Conservation (phyloP, 1,139 yeast species). For the Hansenula lynferdii region DNA sequence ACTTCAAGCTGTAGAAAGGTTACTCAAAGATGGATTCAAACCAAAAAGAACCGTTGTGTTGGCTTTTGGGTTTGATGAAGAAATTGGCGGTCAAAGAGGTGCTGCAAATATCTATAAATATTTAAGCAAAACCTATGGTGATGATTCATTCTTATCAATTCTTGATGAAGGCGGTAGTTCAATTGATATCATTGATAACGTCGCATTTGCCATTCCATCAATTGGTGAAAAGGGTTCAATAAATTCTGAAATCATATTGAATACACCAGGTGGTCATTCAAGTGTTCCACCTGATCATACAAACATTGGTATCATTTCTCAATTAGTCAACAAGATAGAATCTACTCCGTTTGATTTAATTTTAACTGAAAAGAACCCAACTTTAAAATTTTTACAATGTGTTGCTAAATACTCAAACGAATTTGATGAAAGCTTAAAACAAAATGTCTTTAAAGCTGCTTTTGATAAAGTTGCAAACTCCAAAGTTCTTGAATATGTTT, state of each 20-base stretch:
- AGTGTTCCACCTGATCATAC: conserved; percentile 71
- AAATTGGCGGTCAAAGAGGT: conserved; percentile 55
- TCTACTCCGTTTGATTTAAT: conserved; percentile 40
- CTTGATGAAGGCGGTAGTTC: conserved; percentile 59
- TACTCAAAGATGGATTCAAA: conserved; percentile 37
- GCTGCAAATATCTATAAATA: conserved; percentile 41
- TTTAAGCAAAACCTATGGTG: conserved; percentile 48
- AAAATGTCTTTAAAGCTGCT: conserved; percentile 2
- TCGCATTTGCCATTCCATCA: conserved; percentile 50
- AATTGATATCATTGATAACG: conserved; percentile 35
- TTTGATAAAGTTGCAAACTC: conserved; percentile 36
- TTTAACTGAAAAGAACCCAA: conserved; percentile 46
- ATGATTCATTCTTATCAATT: conserved; percentile 48
- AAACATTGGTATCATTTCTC: conserved; percentile 57
- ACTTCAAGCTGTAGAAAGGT: conserved; percentile 52
- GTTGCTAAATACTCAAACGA: conserved; percentile 35
- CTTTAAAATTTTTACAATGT: conserved; percentile 40
- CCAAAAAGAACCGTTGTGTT: conserved; percentile 55
- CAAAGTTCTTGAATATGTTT: conserved; percentile 30
- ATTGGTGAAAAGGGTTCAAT: conserved; percentile 66
- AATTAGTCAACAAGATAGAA: conserved; percentile 45
- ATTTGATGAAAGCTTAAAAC: conserved; percentile 8
- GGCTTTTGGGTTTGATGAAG: conserved; percentile 75
- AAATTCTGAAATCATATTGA: conserved; percentile 42
- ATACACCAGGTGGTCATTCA: conserved; percentile 70